Evolutionary conservation across 331 rosid genomes (phyloP), one percentile per base, ranked within the genome.

Genomic region (Malus hybrid): DNA sequence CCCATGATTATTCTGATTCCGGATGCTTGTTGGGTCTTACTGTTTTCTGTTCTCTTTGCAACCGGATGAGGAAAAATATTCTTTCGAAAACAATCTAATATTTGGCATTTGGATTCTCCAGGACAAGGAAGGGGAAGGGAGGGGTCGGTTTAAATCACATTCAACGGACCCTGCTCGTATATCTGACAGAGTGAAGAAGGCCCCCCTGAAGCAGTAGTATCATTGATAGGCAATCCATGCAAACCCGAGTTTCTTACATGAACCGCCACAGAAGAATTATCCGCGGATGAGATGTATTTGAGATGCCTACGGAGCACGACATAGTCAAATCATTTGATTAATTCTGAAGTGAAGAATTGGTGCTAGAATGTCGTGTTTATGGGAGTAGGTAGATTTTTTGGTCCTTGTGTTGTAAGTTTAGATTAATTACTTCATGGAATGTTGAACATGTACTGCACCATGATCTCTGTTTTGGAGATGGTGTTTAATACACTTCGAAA

Each of bases 91-190:
- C 64, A 6, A 39, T 72, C 79, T 77, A 81, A 62, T 18, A 3
- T 39, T 61, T 78, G 58, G 39, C 67, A 52, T 36, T 72, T 76
- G 46, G 68, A 15, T 78, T 60, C 52, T 85, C 56, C 88, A 95
- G 99, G 99, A 95, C 63, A 92, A 24, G 69, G 98, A 95, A 9
- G 99, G 81, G 80, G 99, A 84, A 84, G 99, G 98, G 70, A 85
- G 96, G 82, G 99, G 99, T 68, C 91, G 99, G 61, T 95, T 95
- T 81, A 95, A 95, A 78, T 95, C 99, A 0, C 99, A 95, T 86
- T 84, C 99, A 13, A 91, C 77, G 0, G 98, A 90, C 15, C 98
- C 99, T 63, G 96, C 99, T 79, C 84, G 99, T 60, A 95, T 95
- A 77, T 86, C 90, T 28, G 99, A 95, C 89, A 86, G 99, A 89